Evolutionary conservation across 1,284 basidiomycete genomes (phyloP).

Genomic region (Earliella scabrosa): DNA sequence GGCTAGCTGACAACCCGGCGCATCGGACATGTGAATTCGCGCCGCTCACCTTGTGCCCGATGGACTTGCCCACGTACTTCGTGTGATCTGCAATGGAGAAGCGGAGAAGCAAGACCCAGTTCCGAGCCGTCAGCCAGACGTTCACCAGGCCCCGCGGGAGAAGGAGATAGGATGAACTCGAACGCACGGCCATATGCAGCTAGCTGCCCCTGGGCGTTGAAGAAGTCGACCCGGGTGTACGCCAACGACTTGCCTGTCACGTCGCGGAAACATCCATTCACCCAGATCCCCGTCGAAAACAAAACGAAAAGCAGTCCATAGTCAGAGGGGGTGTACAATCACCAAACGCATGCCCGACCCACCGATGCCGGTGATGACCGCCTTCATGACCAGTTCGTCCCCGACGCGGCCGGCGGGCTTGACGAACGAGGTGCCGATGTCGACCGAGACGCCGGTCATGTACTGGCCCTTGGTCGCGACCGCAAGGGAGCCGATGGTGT

Average conservation of each 20-base stretch:
- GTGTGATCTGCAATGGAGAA: conserved; percentile 79
- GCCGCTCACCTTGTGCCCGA: conserved; percentile 60
- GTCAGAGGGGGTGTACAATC: too few species aligned
- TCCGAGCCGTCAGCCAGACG: too few species aligned
- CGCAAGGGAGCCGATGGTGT: conserved; percentile 85
- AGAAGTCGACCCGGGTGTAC: conserved; percentile 82
- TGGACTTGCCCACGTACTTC: conserved; percentile 84
- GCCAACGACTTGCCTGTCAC: conserved; percentile 79
- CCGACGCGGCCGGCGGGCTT: conserved; percentile 70
- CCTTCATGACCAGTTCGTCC: conserved; percentile 65
- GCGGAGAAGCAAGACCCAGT: too few species aligned
- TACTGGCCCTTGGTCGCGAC: conserved; percentile 82
- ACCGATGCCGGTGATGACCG: conserved; percentile 68
- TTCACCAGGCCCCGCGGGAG: too few species aligned
- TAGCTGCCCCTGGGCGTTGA: conserved; percentile 69
- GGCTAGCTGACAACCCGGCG: too few species aligned
- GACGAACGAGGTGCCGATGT: conserved; percentile 85
- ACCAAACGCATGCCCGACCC: too few species aligned
- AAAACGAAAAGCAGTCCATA: too few species aligned
- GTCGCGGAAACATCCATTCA: too few species aligned
- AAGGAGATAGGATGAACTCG: too few species aligned
- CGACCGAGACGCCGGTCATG: conserved; percentile 90
- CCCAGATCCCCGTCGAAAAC: too few species aligned
- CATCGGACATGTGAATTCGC: too few species aligned
- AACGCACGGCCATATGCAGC: conserved; percentile 83